Conservation (phyloP, 2,329 filamentous ascomycete genomes). For the Verticillium nubilum region DNA sequence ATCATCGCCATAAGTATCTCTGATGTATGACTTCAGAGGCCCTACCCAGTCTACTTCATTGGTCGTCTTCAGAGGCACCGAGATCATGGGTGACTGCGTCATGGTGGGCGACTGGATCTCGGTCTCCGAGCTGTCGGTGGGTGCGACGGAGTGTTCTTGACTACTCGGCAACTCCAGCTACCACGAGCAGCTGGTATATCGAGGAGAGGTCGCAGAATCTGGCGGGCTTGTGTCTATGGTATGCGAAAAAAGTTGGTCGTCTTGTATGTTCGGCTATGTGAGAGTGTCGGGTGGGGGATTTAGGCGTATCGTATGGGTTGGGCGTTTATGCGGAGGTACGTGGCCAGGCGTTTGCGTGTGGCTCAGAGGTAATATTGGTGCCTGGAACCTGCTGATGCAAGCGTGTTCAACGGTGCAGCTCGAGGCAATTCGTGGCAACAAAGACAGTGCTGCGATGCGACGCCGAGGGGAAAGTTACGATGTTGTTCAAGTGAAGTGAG, state of each 20-base stretch:
- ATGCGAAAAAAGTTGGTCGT: neutral
- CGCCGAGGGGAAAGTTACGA: neutral
- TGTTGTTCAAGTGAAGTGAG: constrained; percentile 10
- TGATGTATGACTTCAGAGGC: constrained; percentile 89
- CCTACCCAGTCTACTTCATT: constrained; percentile 98
- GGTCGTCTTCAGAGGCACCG: constrained; percentile 84
- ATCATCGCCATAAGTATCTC: constrained; percentile 91
- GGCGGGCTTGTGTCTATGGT: neutral
- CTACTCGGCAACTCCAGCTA: neutral
- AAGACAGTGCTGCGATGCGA: neutral
- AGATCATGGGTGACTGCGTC: constrained; percentile 92
- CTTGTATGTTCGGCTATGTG: neutral
- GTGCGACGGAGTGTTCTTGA: neutral
- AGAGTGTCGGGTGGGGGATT: neutral
- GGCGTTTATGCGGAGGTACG: neutral
- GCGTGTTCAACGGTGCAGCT: neutral
- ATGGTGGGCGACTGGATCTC: constrained; percentile 35
- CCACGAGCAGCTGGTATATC: neutral
- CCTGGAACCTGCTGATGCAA: neutral
- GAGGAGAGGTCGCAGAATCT: neutral
- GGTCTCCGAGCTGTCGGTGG: neutral
- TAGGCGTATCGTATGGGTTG: neutral
- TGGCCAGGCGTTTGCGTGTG: neutral
- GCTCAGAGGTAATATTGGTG: neutral
- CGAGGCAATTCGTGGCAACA: neutral